phyloP scores from a whole-genome alignment of 257 asterid genomes.

The Striga asiatica region DNA sequence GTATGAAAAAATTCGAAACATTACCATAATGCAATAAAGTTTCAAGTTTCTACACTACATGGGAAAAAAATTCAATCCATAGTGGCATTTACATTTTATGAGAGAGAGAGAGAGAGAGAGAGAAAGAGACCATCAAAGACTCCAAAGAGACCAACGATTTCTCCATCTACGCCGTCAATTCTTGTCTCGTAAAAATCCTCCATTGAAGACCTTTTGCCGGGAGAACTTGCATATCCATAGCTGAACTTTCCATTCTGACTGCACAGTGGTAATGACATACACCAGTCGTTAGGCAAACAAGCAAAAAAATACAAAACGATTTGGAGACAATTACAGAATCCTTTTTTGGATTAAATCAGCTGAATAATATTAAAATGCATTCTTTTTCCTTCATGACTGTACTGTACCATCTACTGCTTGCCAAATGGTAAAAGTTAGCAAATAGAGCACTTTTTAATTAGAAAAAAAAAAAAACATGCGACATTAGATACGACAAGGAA shows the following conservation, averaged over 20 bases:
- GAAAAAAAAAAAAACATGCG: neutral
- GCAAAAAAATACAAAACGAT: too few relatives aligned
- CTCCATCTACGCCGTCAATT: conserved; percentile 79
- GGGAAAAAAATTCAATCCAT: neutral
- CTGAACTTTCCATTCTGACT: conserved; percentile 85
- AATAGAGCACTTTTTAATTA: neutral
- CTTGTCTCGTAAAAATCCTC: conserved; percentile 91
- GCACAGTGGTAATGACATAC: conserved; percentile 14
- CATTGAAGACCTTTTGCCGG: conserved; percentile 85
- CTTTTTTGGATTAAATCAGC: neutral
- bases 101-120: conserved; percentile 5
- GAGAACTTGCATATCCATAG: conserved; percentile 89
- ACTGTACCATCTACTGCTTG: neutral
- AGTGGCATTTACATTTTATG: neutral
- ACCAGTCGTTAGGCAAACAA: neutral
- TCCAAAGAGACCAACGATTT: conserved; percentile 81
- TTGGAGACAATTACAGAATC: too few relatives aligned
- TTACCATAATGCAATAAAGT: neutral
- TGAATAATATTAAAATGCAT: neutral
- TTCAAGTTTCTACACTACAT: neutral
- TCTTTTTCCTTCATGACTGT: neutral
- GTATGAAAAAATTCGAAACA: neutral
- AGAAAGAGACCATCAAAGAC: conserved; percentile 68
- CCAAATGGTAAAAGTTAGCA: neutral
- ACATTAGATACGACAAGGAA: neutral